Evolutionary conservation across 257 asterid species (phyloP).

Genomic region (Thymus mandschuricus): DNA sequence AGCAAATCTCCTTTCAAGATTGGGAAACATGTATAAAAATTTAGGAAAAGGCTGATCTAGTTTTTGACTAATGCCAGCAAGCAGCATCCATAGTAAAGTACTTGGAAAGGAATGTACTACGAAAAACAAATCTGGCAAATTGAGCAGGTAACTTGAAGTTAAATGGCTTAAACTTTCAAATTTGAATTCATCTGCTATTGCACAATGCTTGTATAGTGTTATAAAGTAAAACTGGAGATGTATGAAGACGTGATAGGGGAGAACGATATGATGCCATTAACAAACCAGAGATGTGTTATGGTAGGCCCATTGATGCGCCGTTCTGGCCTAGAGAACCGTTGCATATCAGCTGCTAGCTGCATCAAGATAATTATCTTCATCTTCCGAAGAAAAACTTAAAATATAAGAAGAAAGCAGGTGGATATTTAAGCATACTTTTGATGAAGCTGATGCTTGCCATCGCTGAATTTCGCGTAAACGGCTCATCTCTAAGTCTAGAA

Average conservation of each 20-base stretch:
- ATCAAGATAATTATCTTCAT: conserved; percentile 40
- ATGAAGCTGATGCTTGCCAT: conserved; percentile 97
- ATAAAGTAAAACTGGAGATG: conserved; percentile 7
- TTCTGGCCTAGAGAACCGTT: conserved; percentile 98
- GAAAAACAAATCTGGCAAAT: background rate
- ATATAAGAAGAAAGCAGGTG: conserved; percentile 20
- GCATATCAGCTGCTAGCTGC: conserved; percentile 99
- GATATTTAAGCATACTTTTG: conserved; percentile 59
- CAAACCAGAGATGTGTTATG: conserved; percentile 95
- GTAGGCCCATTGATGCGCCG: conserved; percentile 98
- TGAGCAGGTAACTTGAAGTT: background rate
- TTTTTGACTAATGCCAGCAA: conserved; percentile 3
- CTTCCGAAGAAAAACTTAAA: conserved; percentile 28
- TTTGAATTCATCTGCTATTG: background rate
- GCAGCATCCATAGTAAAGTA: background rate
- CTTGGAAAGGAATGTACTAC: conserved; percentile 10
- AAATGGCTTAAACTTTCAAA: background rate
- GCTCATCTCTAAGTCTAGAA: conserved; percentile 96
- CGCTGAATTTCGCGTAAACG: conserved; percentile 96
- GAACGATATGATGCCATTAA: conserved; percentile 23
- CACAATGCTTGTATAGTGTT: background rate
- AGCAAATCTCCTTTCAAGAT: conserved; percentile 17
- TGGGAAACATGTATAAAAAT: conserved; percentile 21
- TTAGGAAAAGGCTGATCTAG: background rate
- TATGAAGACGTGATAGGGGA: conserved; percentile 17